Base-by-base conservation (phyloP, 2,329 filamentous ascomycete species). In the Diaporthe ilicicola region DNA sequence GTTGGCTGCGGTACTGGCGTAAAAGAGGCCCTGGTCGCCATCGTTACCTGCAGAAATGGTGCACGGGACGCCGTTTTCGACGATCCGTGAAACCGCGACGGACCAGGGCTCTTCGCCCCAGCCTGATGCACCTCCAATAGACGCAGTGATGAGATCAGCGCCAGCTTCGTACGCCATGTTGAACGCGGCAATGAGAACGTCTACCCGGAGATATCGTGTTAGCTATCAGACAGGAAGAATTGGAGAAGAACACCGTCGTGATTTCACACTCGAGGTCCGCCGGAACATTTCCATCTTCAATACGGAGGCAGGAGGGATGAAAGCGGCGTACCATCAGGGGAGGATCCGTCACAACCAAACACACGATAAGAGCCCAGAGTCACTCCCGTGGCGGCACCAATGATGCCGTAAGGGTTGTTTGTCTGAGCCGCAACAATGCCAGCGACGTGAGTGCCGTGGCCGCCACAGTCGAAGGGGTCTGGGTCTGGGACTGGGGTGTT, bases 401-500 rank as follows among this genome's bases (percentile, higher is more conserved):
- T 86, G 75, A 90, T 87, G n/a, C 85, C 85, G 46, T 84, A 84
- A 0, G 81, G 78, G 76, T 89, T 84, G 73, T 89, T 83, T 55
- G 79, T 77, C 76, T 90, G 86, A 1, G 89, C 89, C 2, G 88
- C 90, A 54, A 92, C 85, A 72, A 89, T 91, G 39, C 90, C 90
- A 1, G 89, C 84, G 29, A 90, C 87, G 77, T 90, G 89, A 0
- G 87, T 89, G 37, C 90, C 89, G 77, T 92, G 89, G 2, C 89
- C 89, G 2, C 77, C 79, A 75, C 88, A 89, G 73, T 87, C 87
- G 75, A 87, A 86, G 2, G 89, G 89, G 73, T 89, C 85, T 2
- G 78, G 55, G 73, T 86, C 86, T 1, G 87, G 86, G 0, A 79
- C 72, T 10, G 83, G 83, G 1, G 76, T 79, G 73, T 82, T 82